Base-by-base conservation (phyloP, 805 yeast genomes). In the Komagataella pseudopastoris region DNA sequence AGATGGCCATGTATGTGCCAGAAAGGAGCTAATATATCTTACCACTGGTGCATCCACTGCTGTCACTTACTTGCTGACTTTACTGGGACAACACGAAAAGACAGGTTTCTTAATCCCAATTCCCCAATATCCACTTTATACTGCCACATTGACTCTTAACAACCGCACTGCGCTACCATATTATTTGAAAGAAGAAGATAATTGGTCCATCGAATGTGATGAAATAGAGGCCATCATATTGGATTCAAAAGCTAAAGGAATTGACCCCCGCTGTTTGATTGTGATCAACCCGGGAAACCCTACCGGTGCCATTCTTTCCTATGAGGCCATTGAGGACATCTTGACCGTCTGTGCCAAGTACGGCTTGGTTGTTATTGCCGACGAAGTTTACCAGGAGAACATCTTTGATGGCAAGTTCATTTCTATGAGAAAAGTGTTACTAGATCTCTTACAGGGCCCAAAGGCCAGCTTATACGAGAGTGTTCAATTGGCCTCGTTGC, bases 231-330 rank as follows among this genome's bases (percentile, higher is more conserved):
- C 66, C 0, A 71, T 80, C 49, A 77, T 85, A 49, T 59, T 65
- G 30, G 71, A 75, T 20, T 73, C 86, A 18, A 55, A 59, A 16
- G 64, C 64, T 2, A 67, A 77, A 43, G 87, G 85, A 2, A 67
- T 86, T 24, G 71, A 68, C 10, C 83, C 93, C 56, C 80, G 87
- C 59, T 83, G 91, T 53, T 70, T 95, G 51, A 98, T 91, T 2
- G 87, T 93, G 14, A 93, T 93, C 62, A 93, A 93, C 70, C 99
- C 99, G 1, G 98, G 99, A 53, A 93, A 93, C 68, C 99, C 99
- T 56, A 93, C 99, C 0, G 99, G 99, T 46, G 78, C 96, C 1
- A 80, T 89, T 51, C 72, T 93, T 53, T 66, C 77, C 7, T 73
- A 71, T 50, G 77, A 76, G 4, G 81, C 83, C 55, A 88, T 93